phyloP scores from a whole-genome alignment of 2,329 filamentous ascomycete genomes.

The Stromatinia cepivora region DNA sequence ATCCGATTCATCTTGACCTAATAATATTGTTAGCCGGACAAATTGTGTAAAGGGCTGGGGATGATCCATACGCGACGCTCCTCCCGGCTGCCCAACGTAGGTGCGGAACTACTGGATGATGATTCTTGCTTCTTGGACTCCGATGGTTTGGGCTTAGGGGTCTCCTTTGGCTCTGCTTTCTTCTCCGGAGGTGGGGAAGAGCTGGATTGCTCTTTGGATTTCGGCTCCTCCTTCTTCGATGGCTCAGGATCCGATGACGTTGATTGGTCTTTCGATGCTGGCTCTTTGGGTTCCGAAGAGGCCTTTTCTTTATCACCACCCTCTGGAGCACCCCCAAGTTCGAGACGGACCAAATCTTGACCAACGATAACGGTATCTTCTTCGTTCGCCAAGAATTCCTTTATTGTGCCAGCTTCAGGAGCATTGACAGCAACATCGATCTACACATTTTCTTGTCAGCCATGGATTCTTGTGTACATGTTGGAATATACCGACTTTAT shows the following conservation, averaged over 20 bases:
- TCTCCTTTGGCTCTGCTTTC: conserved; percentile 45
- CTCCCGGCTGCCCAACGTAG: conserved; percentile 69
- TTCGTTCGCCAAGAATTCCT: conserved; percentile 86
- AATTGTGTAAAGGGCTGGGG: not conserved
- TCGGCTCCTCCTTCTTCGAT: conserved; percentile 44
- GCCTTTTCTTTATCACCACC: conserved; percentile 56
- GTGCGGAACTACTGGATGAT: conserved; percentile 38
- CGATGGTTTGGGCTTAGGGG: conserved; percentile 44
- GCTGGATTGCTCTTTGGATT: conserved; percentile 45
- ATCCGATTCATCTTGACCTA: conserved; percentile 99
- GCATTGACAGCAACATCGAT: conserved; percentile 98
- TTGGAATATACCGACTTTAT: conserved; percentile 68
- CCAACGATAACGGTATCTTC: conserved; percentile 95
- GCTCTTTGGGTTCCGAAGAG: conserved; percentile 56
- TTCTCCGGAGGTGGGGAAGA: conserved; percentile 46
- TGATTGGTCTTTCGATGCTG: conserved; percentile 57
- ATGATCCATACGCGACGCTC: conserved; percentile 73
- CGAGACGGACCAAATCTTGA: conserved; percentile 84
- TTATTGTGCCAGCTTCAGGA: conserved; percentile 84
- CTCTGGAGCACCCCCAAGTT: conserved; percentile 67
- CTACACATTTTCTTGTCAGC: conserved; percentile 47
- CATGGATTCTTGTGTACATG: not conserved
- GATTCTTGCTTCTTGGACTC: conserved; percentile 41
- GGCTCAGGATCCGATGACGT: conserved; percentile 49
- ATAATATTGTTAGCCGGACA: conserved; percentile 27